phyloP scores from a whole-genome alignment of 768 basidiomycete genomes.

The Porpolomopsis calyptriformis region DNA sequence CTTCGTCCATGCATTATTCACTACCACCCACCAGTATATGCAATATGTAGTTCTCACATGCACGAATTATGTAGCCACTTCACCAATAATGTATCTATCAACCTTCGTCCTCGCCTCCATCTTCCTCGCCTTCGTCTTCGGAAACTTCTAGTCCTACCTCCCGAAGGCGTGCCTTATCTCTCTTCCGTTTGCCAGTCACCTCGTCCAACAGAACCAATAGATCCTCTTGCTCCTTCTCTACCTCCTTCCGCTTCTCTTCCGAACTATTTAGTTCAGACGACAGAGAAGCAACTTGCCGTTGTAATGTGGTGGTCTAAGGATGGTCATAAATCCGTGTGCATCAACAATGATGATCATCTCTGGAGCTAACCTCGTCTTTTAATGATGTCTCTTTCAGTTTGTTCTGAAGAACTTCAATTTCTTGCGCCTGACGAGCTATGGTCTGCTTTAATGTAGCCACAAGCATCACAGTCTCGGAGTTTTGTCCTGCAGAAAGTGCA shows the following conservation, averaged over 20 bases:
- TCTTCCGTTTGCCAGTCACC: constrained; percentile 71
- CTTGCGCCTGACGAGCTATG: constrained; percentile 70
- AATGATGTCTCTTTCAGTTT: constrained; percentile 39
- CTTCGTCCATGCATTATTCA: too few species aligned
- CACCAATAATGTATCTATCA: background rate
- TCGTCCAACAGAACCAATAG: constrained; percentile 89
- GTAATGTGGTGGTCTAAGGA: constrained; percentile 35
- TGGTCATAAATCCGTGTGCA: background rate
- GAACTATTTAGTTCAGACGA: constrained; percentile 38
- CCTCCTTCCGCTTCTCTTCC: constrained; percentile 63
- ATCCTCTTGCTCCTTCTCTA: constrained; percentile 96
- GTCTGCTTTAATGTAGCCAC: constrained; percentile 77
- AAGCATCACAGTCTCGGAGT: constrained; percentile 69
- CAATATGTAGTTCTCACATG: too few species aligned
- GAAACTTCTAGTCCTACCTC: constrained; percentile 78
- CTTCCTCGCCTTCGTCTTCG: constrained; percentile 81
- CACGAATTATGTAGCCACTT: too few species aligned
- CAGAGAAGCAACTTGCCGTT: constrained; percentile 36
- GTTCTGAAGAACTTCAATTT: constrained; percentile 60
- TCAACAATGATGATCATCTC: background rate
- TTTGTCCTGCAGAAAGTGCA: constrained; percentile 36
- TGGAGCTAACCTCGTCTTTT: constrained; percentile 15
- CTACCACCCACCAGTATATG: too few species aligned
- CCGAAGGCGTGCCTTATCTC: constrained; percentile 71
- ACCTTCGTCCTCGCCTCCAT: constrained; percentile 41